phyloP scores from a whole-genome alignment of 805 yeast genomes.

The Lipomyces sp. region DNA sequence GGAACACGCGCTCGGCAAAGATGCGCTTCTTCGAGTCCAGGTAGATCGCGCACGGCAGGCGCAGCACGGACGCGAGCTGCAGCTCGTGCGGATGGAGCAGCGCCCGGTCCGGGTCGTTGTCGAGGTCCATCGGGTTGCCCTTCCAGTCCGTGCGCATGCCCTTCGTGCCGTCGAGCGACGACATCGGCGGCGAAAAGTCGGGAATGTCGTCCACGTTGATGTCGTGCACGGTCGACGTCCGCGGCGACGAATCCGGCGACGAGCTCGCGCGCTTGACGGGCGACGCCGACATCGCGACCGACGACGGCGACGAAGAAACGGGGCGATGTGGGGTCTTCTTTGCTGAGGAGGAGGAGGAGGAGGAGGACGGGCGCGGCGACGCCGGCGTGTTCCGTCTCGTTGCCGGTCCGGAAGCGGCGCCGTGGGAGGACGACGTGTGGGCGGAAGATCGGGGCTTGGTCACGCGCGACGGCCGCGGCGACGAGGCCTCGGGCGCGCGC shows the following conservation, averaged over 20 bases:
- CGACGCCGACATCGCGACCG: constrained; percentile 1
- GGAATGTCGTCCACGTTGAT: constrained; percentile 35
- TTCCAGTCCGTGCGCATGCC: constrained; percentile 90
- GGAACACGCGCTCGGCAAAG: constrained; percentile 81
- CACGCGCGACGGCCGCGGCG: constrained; percentile 13
- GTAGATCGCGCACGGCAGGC: constrained; percentile 84
- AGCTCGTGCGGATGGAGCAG: constrained; percentile 91
- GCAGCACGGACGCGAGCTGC: constrained; percentile 76
- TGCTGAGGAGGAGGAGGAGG: constrained; percentile 1
- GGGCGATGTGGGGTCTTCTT: too few relatives aligned
- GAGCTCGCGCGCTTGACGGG: background rate
- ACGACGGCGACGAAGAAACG: background rate
- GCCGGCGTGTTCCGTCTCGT: background rate
- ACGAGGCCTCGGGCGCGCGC: background rate
- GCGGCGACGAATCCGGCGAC: constrained; percentile 14
- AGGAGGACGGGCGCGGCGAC: background rate
- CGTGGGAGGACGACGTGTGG: constrained; percentile 4
- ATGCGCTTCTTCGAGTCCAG: constrained; percentile 74
- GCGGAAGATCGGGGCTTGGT: constrained; percentile 1
- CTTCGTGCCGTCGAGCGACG: constrained; percentile 34
- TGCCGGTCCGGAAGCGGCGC: background rate
- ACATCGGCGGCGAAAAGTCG: constrained; percentile 31
- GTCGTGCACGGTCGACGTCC: constrained; percentile 41
- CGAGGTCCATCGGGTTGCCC: constrained; percentile 93
- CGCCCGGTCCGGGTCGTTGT: constrained; percentile 65